Base-by-base conservation (phyloP, 108 stramenopile species). In the Nitzschia palea region DNA sequence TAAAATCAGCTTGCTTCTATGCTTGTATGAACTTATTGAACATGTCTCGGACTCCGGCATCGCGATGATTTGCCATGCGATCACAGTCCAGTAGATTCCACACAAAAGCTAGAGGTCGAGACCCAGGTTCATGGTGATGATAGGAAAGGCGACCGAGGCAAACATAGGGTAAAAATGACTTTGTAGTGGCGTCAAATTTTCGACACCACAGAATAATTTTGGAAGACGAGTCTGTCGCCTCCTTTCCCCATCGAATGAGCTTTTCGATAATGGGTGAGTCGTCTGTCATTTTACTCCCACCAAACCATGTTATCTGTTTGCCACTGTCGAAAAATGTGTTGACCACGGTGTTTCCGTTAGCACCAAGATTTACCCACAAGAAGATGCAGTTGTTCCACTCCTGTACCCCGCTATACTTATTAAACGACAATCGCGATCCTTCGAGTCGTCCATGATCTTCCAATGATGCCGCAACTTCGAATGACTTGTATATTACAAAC, bases 391-490 rank as follows among this genome's bases (percentile, higher is more conserved):
- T 81, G 32, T 73, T 67, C 86, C 87, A 94, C 69, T 88, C 86
- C 58, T 86, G 86, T 0, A 90, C 85, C 17, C 92, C 92, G 67
- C 81, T 79, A 56, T 83, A 90, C 62, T 90, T 94, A 73, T 94
- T 94, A 69, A 94, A 94, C 4, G 92, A 94, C 14, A 89, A 35
- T 29, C 52, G 53, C 25, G 33, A 22, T 14, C 43, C 70, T 0
- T 67, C 81, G 5, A 82, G 55, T 18, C 79, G 70, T 35, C 65
- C 25, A 55, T 45, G 55, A 67, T 85, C 81, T 2, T 73, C 65
- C 0, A 29, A 20, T 15, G 36, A 40, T 15, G 62, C 62, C 15
- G 59, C 69, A 4, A 18, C 29, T 12, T 28, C 31, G 43, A 76
- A 76, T 31, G 44, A 45, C 36, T 74, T 44, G 40, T 83, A 60